These are phyloP conservation scores for Solanum infundibuliforme DNA, from an alignment of 257 asterid genomes.

Conservation along the genomic window DNA sequence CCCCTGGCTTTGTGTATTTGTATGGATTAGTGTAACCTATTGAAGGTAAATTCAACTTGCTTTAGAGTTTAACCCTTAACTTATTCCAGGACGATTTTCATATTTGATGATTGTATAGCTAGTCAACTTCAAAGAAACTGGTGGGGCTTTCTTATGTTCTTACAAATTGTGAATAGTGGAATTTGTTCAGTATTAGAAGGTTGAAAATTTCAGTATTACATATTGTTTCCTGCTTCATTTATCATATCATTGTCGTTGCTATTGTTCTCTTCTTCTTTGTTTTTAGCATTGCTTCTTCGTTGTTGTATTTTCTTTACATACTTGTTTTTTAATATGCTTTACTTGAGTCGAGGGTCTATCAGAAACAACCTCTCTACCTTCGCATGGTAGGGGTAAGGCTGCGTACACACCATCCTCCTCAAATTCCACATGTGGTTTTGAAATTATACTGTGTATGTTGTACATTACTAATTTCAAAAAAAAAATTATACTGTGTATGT, in stretches of 20 bases:
- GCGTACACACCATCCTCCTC: background rate
- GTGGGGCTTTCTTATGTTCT: background rate
- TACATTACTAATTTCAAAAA: too few species aligned
- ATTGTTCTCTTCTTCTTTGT: background rate
- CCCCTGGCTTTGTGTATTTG: background rate
- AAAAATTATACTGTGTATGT: background rate
- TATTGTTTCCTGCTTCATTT: background rate
- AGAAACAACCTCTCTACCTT: background rate
- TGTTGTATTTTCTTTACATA: background rate
- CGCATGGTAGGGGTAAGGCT: background rate
- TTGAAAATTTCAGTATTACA: background rate
- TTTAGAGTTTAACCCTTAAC: background rate
- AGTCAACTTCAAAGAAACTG: background rate
- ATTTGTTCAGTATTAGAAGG: background rate
- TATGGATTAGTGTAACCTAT: background rate
- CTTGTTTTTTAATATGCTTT: background rate
- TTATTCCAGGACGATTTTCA: background rate
- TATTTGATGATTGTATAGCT: background rate
- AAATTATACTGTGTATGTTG: background rate
- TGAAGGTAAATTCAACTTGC: background rate
- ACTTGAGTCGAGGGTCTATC: background rate
- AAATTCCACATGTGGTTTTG: background rate
- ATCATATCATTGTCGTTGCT: background rate
- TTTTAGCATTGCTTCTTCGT: background rate
- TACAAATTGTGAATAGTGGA: background rate